These are phyloP conservation scores for Neopestalotiopsis rosae DNA, from an alignment of 2,329 filamentous ascomycete species.

Conservation along the genomic window DNA sequence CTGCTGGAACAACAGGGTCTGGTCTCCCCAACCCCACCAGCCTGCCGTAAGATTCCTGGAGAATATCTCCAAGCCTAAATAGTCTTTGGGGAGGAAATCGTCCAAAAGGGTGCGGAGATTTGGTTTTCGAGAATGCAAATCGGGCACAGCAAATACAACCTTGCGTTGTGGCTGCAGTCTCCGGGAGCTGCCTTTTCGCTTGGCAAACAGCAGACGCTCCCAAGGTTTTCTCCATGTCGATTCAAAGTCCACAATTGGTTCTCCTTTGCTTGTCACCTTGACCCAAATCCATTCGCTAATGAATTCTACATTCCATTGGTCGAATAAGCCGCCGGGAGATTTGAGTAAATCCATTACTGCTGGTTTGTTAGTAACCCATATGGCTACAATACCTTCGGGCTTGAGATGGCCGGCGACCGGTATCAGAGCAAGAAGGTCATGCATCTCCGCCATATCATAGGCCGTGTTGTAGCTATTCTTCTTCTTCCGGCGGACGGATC, in stretches of 20 bases:
- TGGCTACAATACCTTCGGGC: constrained; percentile 62
- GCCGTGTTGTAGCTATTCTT: constrained; percentile 54
- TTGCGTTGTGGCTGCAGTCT: constrained; percentile 48
- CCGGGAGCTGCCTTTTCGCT: constrained; percentile 41
- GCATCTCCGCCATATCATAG: constrained; percentile 50
- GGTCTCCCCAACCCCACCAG: constrained; percentile 82
- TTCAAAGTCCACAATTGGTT: constrained; percentile 66
- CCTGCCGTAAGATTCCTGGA: constrained; percentile 74
- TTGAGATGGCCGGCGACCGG: constrained; percentile 62
- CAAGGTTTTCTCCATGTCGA: constrained; percentile 76
- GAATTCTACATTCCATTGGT: constrained; percentile 68
- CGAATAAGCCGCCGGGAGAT: constrained; percentile 63
- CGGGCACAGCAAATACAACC: constrained; percentile 73
- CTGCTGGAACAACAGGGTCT: constrained; percentile 73
- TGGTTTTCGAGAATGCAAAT: constrained; percentile 81
- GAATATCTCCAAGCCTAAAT: constrained; percentile 75
- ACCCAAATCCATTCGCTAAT: constrained; percentile 80
- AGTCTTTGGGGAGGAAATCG: constrained; percentile 54
- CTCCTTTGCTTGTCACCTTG: constrained; percentile 70
- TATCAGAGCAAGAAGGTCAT: constrained; percentile 55
- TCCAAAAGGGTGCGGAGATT: constrained; percentile 68
- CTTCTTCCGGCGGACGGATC: constrained; percentile 71
- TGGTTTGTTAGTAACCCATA: constrained; percentile 81
- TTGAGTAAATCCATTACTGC: constrained; percentile 61
- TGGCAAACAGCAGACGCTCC: constrained; percentile 72